Evolutionary conservation across 2,329 filamentous ascomycete genomes (phyloP), one percentile per base, ranked within the genome.

Genomic region (Colletotrichum viniferum): DNA sequence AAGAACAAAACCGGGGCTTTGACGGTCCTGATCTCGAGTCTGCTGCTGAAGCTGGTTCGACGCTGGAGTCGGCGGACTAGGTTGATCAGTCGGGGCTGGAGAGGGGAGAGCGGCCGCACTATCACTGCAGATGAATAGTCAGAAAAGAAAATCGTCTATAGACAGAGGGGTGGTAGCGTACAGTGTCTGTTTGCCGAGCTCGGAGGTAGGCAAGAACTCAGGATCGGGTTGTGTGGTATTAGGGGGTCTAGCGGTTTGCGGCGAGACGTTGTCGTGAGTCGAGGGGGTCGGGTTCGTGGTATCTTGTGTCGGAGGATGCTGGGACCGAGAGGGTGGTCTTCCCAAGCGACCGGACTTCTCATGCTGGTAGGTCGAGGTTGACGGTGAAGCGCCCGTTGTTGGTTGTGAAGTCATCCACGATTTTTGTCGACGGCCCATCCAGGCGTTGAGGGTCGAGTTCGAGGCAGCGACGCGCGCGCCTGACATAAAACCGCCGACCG

Each of bases 81-180:
- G 85, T 76, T 92, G 91, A 77, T 93, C 90, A 80, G 91, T 94
- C 13, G 90, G 88, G 14, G 91, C 88, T 36, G 92, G 92, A 16
- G 93, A 93, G 8, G 91, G 90, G 65, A 93, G 86, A 24, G 90
- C 85, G 38, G 83, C 78, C 73, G 81, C 77, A 43, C 56, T 69
- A 56, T 24, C 69, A 73, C 73, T 76, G 26, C 14, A 24, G 52
- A 21, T 28, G 14, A 30, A 73, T 13, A 26, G 70, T 73, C 36
- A 69, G 73, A 69, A 13, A 36, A 18, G 7, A 28, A 21, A 7
- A 24, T 24, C 3, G 4, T 10, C n/a, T 62, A 6, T n/a, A 28
- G 8, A 14, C 24, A 21, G 56, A 73, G 56, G 43, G n/a, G 28
- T 30, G 56, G 62, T 12, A 28, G 30, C 67, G 28, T 61, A 76